Evolutionary conservation across 1,139 yeast genomes (phyloP), one percentile per base, ranked within the genome.

Genomic region (Scheffersomyces titani): DNA sequence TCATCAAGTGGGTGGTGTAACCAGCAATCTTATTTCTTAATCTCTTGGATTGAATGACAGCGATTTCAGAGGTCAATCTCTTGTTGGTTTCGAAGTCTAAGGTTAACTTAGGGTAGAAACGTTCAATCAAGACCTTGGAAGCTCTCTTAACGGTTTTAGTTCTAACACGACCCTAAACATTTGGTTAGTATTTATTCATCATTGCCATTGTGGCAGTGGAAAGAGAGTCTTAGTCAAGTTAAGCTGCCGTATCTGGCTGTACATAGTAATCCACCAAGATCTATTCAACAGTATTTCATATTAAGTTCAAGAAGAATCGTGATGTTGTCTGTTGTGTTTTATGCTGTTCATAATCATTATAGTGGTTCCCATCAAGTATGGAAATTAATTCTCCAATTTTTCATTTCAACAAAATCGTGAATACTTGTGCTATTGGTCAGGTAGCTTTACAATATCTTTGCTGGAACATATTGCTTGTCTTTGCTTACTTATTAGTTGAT

Each of bases 81-180:
- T 96, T 96, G 98, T 96, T 96, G 90, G 97, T 92, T 88, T 96
- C 98, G 82, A 96, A 96, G 84, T 96, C 99, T 86, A 92, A 85
- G 75, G 99, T 94, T 84, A 96, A 92, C 88, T 96, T 94, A 83
- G 99, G 99, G 89, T 96, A 96, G 91, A 93, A 94, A 81, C 97
- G 92, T 89, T 96, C 99, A 81, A 96, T 96, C 85, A 96, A 88
- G 81, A 93, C 97, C 90, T 96, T 96, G 78, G 99, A 90, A 84
- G 99, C 98, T 88, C 99, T 92, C 92, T 94, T 96, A 84, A 96
- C 98, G 84, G 99, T 96, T 90, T 96, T 96, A 76, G 99, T 96
- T 89, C 97, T 90, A 88, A 91, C 97, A 83, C 97, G 92, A 88
- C 97, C 97, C 97, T 90, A 50, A 24, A 61, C 62, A 57, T 78